Evolutionary conservation across 1,284 basidiomycete species (phyloP).

Genomic region (Laetiporus sulphureus): DNA sequence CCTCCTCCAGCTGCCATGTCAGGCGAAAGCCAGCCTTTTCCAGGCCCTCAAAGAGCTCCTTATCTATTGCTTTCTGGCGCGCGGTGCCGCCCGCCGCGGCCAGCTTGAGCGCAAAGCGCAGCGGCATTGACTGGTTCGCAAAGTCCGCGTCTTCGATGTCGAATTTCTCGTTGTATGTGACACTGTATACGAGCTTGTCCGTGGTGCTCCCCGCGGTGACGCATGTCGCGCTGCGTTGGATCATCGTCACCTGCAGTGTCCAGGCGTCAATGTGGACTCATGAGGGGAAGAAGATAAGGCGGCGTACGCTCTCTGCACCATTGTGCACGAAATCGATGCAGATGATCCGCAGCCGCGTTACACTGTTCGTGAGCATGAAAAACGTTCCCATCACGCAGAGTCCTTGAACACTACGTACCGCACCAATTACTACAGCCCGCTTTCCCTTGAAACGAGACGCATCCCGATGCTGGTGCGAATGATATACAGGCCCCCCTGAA

Average conservation of each 20-base stretch:
- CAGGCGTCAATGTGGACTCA: background rate
- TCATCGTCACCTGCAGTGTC: slow-evolving; percentile 3
- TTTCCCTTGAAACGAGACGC: slow-evolving; percentile 1
- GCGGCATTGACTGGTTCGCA: background rate
- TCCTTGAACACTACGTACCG: background rate
- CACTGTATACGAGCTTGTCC: background rate
- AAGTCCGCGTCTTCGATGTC: slow-evolving; percentile 3
- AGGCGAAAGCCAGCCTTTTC: background rate
- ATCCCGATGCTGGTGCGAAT: slow-evolving; percentile 1
- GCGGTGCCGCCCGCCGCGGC: background rate
- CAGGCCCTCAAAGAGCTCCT: slow-evolving; percentile 1
- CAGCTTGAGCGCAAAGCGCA: background rate
- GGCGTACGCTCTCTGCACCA: slow-evolving; percentile 2
- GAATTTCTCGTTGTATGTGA: background rate
- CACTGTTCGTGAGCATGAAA: background rate
- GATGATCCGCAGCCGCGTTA: slow-evolving; percentile 3
- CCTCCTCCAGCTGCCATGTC: slow-evolving; percentile 2
- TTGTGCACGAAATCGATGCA: slow-evolving; percentile 3
- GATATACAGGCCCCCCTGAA: slow-evolving; percentile 2
- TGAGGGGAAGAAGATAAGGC: background rate
- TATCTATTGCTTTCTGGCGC: background rate
- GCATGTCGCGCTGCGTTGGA: slow-evolving; percentile 6
- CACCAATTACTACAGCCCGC: slow-evolving; percentile 2
- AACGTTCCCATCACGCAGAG: background rate
- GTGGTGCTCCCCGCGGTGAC: slow-evolving; percentile 1